phyloP scores from a whole-genome alignment of 2,329 filamentous ascomycete species.

The Delphinella strobiligena region DNA sequence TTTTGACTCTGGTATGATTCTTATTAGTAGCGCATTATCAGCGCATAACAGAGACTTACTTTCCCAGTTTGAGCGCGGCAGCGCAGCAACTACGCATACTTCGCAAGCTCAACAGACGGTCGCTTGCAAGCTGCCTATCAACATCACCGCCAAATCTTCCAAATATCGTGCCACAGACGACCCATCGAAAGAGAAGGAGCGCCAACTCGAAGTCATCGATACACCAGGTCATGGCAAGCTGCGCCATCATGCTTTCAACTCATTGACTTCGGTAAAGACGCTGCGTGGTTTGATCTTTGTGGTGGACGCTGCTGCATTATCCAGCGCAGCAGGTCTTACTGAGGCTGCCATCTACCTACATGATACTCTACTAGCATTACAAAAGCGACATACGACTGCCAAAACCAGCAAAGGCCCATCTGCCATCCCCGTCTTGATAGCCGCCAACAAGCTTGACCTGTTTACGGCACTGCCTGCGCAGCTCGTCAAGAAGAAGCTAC shows the following conservation, averaged over 20 bases:
- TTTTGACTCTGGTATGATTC: slow-evolving; percentile 67
- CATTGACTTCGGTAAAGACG: slow-evolving; percentile 35
- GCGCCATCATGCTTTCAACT: slow-evolving; percentile 52
- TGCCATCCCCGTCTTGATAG: slow-evolving; percentile 64
- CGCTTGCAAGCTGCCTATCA: slow-evolving; percentile 43
- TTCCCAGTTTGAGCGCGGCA: slow-evolving; percentile 42
- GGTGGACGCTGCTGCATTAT: slow-evolving; percentile 54
- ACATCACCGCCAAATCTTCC: slow-evolving; percentile 42
- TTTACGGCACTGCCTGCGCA: slow-evolving; percentile 80
- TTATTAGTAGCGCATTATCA: no score
- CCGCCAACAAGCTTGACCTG: slow-evolving; percentile 89
- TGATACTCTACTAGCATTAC: slow-evolving; percentile 72
- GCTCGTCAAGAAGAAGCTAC: slow-evolving; percentile 62
- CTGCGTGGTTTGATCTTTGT: slow-evolving; percentile 72
- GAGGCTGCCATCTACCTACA: slow-evolving; percentile 77
- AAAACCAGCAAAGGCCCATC: slow-evolving; percentile 46
- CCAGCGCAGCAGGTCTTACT: slow-evolving; percentile 40
- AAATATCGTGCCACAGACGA: slow-evolving; percentile 56
- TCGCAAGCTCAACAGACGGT: slow-evolving; percentile 49
- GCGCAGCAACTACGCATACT: slow-evolving; percentile 44
- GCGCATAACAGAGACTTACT: background rate
- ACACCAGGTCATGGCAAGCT: slow-evolving; percentile 95
- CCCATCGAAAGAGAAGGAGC: slow-evolving; percentile 44
- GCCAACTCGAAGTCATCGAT: slow-evolving; percentile 67
- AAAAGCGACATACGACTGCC: slow-evolving; percentile 52